A percentile compares a stretch with the other conserved stretches of the same genome.
These are phyloP conservation scores for Penicillium brevicompactum DNA, from an alignment of 2,329 filamentous ascomycete species.

Conservation along the genomic window DNA sequence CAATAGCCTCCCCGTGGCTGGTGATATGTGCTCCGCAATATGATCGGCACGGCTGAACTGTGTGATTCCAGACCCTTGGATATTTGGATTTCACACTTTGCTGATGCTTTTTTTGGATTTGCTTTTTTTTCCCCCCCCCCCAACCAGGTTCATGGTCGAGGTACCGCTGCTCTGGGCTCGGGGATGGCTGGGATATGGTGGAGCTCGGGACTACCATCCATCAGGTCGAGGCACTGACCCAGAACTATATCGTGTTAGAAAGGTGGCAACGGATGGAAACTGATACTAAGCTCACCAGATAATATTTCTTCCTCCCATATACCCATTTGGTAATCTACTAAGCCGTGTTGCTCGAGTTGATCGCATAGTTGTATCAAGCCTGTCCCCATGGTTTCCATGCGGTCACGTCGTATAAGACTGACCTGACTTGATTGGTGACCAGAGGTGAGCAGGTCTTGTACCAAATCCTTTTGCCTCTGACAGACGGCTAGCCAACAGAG, in stretches of 20 bases:
- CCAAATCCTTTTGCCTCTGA: slow-evolving; percentile 79
- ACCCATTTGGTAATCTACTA: slow-evolving; percentile 96
- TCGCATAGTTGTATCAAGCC: slow-evolving; percentile 84
- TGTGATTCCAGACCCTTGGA: neutral
- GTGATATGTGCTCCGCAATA: neutral
- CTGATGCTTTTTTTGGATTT: neutral
- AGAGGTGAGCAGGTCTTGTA: slow-evolving; percentile 60
- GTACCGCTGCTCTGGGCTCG: slow-evolving; percentile 22
- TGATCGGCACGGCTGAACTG: slow-evolving; percentile 5
- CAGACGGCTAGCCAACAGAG: slow-evolving; percentile 83
- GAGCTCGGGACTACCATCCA: slow-evolving; percentile 43
- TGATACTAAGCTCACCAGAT: slow-evolving; percentile 62
- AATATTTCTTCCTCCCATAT: slow-evolving; percentile 95
- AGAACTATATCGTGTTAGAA: slow-evolving; percentile 45
- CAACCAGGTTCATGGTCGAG: slow-evolving; percentile 25
- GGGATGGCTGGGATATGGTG: slow-evolving; percentile 22
- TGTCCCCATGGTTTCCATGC: slow-evolving; percentile 76
- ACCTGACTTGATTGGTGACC: slow-evolving; percentile 60
- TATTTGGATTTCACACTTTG: neutral
- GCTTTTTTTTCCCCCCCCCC: neutral
- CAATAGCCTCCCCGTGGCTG: slow-evolving; percentile 23
- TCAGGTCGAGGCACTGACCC: slow-evolving; percentile 55
- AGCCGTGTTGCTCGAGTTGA: slow-evolving; percentile 81
- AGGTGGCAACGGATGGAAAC: neutral
- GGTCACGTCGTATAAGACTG: slow-evolving; percentile 67